Conservation (phyloP, 176 grass and related monocot species). For the Ensete ventricosum region DNA sequence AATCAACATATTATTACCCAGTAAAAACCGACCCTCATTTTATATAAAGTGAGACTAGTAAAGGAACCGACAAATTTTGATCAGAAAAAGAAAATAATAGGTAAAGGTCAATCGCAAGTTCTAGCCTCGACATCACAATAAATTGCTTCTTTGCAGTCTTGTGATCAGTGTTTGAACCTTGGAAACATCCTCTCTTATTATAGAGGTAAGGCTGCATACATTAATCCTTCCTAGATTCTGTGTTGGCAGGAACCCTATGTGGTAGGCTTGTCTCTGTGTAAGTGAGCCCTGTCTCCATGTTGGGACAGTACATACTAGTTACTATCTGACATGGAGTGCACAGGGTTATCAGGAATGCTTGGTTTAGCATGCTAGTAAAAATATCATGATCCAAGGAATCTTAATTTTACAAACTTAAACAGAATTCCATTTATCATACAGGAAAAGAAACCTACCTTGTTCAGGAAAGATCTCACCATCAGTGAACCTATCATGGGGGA, state of each 20-base stretch:
- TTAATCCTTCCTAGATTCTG: too few species aligned
- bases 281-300: not conserved
- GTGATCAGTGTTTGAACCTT: too few species aligned
- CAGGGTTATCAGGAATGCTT: not conserved
- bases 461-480: constrained; percentile 64
- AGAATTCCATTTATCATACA: not conserved
- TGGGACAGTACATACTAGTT: not conserved
- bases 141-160: too few species aligned
- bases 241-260: too few species aligned
- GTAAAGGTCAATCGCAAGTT: too few species aligned
- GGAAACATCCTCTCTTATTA: too few species aligned
- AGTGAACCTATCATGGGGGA: constrained; percentile 50
- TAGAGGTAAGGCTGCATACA: too few species aligned
- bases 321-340: not conserved
- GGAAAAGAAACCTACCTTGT: constrained; percentile 46
- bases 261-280: too few species aligned
- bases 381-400: not conserved
- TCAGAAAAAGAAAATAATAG: too few species aligned
- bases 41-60: not conserved
- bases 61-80: not conserved
- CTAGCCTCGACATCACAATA: too few species aligned
- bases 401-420: not conserved
- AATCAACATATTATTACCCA: too few species aligned
- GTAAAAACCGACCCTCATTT: too few species aligned
- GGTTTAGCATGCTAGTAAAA: not conserved